Base-by-base conservation (phyloP, 768 basidiomycete genomes). In the Phanerochaete sordida region DNA sequence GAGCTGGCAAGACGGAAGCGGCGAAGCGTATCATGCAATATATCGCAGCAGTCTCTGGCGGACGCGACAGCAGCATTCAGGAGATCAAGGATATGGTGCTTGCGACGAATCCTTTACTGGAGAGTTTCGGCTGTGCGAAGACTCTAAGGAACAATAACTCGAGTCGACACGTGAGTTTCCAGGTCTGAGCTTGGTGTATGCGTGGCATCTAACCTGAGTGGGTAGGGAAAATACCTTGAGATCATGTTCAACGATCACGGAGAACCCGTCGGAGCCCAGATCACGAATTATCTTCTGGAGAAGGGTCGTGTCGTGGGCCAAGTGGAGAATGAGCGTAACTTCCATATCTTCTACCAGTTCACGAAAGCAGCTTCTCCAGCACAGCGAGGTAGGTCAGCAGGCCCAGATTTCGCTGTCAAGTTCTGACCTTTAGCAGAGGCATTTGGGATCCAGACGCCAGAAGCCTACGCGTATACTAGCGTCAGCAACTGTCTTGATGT, bases 21-120 rank as follows among this genome's bases (percentile, higher is more conserved):
- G 97, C 97, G 23, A 98, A 98, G 74, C 86, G 95, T 51, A 98
- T 99, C 74, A 99, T 99, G 97, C 95, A 98, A 73, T 99, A 99
- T 70, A 96, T 99, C 66, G 97, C 97, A 16, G 97, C 93, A 11
- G 97, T 98, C 0, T 94, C 93, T 16, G 92, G 93, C 49, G 90
- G 84, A 24, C 85, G 86, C 64, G 91, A 93, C 68, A 89, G 83
- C 68, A 93, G 92, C 65, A 98, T 98, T 60, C 92, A 97, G 72
- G 90, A 96, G 74, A 95, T 98, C 73, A 98, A 98, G 78, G 95
- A 98, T 71, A 99, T 99, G 97, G 97, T 99, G 19, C 79, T 99
- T 50, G 97, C 97, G 11, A 98, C 97, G 8, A 99, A 99, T 72
- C 97, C 97, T 19, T 74, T 99, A 45, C 77, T 99, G 63, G 97